Base-by-base conservation (phyloP, 75 land plant genomes). In the Picea sitchensis region DNA sequence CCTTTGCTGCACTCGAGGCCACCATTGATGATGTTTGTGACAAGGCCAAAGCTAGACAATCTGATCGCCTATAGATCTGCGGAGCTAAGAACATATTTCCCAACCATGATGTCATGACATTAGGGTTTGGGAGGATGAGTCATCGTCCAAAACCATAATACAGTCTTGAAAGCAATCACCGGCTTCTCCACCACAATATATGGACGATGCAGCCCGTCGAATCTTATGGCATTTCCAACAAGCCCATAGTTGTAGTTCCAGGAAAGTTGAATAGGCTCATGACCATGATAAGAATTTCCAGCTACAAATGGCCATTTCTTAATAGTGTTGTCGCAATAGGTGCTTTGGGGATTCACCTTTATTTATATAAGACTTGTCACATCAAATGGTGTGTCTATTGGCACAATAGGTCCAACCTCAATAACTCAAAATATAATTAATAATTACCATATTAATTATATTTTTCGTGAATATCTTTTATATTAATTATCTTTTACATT, bases 91-190 rank as follows among this genome's bases (percentile, higher is more conserved):
- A 7, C 14, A 65, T 81, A 94, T 11, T 78, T 76, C 9, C 97
- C 97, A 11, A 83, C 65, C 85, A 94, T 92, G 62, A 91, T 95
- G 32, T 90, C 84, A 83, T 94, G 97, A 69, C 95, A 90, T 18
- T 91, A 92, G 0, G 91, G 94, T 75, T 85, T 87, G 17, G 87
- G 90, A 77, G 14, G 65, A 81, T 79, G 85, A 38, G 63, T 51
- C 0, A 87, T 90, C 88, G 86, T 94, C 97, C 94, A 94, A 80
- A 92, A 92, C 94, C 94, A 92, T 4, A 94, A 73, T 5, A 91
- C 97, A 6, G 95, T 89, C 77, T 89, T 84, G 86, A 90, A 92
- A 11, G 97, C 83, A 23, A 83, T 71, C 0, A 73, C 57, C 0
- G 92, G 77, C 13, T 92, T 88, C 0, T 26, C 26, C 26, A 26